Conservation (phyloP, 805 yeast genomes). For the Kodamaea kaohsiungensis region DNA sequence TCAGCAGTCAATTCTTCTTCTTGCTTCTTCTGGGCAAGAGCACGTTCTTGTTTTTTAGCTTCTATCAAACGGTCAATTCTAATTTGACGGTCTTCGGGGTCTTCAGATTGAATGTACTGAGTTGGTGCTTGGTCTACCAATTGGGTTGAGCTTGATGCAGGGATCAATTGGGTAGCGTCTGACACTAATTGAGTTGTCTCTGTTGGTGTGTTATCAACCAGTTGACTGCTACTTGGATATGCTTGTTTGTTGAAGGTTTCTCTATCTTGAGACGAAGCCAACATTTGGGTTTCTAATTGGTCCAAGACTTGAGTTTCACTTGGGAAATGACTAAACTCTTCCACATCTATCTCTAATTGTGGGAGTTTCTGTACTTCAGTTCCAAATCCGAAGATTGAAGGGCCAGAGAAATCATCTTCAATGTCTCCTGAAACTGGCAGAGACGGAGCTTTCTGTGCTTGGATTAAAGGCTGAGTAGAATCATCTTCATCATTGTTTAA, state of each 20-base stretch:
- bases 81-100: conserved; percentile 3
- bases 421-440: conserved; percentile 2
- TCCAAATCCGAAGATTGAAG: conserved; percentile 9
- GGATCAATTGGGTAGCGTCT: background rate
- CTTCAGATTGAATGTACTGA: background rate
- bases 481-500: background rate
- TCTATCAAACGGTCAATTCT: conserved; percentile 11
- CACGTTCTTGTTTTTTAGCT: conserved; percentile 13
- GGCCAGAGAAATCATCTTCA: conserved; percentile 7
- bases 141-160: background rate
- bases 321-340: conserved; percentile 12
- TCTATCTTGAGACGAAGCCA: background rate
- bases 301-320: background rate
- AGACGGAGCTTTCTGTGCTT: background rate
- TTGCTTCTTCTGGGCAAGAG: conserved; percentile 14
- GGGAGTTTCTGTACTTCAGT: conserved; percentile 28
- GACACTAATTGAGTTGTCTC: background rate
- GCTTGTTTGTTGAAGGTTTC: too few species aligned
- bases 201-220: background rate
- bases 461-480: background rate
- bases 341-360: conserved; percentile 28
- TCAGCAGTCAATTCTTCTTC: conserved; percentile 32
- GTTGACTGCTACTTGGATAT: too few species aligned
- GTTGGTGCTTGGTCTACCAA: background rate
- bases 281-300: conserved; percentile 1